These are phyloP conservation scores for Dioscorea alata DNA, from an alignment of 106 monocot species.

Conservation along the genomic window DNA sequence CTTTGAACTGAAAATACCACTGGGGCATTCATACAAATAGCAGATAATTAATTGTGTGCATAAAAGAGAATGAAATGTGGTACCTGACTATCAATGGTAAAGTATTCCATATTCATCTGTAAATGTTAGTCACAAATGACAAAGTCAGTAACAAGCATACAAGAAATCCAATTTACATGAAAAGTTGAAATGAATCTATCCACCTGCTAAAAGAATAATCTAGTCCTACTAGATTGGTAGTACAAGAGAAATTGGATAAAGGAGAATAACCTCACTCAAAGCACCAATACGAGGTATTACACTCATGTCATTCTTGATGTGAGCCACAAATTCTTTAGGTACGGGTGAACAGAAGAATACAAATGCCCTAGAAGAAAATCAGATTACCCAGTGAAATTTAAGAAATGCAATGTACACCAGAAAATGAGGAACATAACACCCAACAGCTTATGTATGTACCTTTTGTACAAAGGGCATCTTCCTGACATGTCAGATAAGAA, in stretches of 20 bases:
- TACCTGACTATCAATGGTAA: constrained; percentile 80
- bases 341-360: constrained; percentile 72
- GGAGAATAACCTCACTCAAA: constrained; percentile 49
- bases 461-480: constrained; percentile 84
- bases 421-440: not conserved
- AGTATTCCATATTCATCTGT: constrained; percentile 88
- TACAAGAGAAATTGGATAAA: constrained; percentile 1
- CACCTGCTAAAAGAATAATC: too few species aligned
- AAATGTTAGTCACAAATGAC: constrained; percentile 19
- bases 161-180: not conserved
- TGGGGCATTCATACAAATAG: too few species aligned
- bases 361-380: constrained; percentile 42
- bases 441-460: constrained; percentile 36
- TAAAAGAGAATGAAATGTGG: too few species aligned
- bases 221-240: too few species aligned
- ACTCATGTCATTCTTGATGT: constrained; percentile 74
- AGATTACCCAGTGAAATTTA: not conserved
- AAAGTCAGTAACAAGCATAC: not conserved
- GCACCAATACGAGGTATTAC: constrained; percentile 78
- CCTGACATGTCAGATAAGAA: constrained; percentile 98
- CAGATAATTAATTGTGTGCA: too few species aligned
- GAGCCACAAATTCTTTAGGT: constrained; percentile 52
- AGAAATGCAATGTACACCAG: not conserved
- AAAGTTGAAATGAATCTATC: not conserved
- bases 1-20: too few species aligned